Evolutionary conservation across 2,329 filamentous ascomycete species (phyloP).

Genomic region (Penicillium psychrosexuale): DNA sequence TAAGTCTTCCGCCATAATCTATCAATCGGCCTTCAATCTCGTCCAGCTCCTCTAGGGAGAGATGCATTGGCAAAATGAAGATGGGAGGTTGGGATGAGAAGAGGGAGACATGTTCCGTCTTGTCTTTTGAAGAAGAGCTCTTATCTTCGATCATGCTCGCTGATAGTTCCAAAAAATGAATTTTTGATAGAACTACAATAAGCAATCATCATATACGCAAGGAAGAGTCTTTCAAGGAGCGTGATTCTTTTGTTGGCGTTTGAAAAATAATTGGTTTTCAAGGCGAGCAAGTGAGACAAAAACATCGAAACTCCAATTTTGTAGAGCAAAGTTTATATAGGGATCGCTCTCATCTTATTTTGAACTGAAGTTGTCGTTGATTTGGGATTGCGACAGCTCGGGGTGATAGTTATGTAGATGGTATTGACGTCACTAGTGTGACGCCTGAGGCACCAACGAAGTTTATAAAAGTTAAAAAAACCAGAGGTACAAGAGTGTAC

Average conservation of each 20-base stretch:
- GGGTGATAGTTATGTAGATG: too few relatives aligned
- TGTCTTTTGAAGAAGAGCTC: background rate
- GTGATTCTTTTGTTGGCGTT: background rate
- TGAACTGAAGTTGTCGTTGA: background rate
- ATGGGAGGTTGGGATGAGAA: slow-evolving; percentile 57
- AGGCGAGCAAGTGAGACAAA: background rate
- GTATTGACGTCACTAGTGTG: background rate
- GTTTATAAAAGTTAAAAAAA: background rate
- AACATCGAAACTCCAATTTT: background rate
- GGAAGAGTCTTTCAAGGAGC: background rate
- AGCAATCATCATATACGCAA: background rate
- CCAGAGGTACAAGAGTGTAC: background rate
- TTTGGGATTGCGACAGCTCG: background rate
- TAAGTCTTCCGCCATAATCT: slow-evolving; percentile 55
- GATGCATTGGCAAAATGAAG: slow-evolving; percentile 69
- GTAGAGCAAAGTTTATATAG: background rate
- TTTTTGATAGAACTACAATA: background rate
- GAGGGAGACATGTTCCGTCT: slow-evolving; percentile 7
- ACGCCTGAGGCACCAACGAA: background rate
- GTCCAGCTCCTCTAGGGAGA: slow-evolving; percentile 62
- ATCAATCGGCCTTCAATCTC: slow-evolving; percentile 63
- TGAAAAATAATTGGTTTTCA: background rate
- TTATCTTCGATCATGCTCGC: background rate
- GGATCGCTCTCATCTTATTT: background rate
- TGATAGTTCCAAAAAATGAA: background rate